Conservation (phyloP, 1,139 yeast species). For the Sugiyamaella grinbergsii region DNA sequence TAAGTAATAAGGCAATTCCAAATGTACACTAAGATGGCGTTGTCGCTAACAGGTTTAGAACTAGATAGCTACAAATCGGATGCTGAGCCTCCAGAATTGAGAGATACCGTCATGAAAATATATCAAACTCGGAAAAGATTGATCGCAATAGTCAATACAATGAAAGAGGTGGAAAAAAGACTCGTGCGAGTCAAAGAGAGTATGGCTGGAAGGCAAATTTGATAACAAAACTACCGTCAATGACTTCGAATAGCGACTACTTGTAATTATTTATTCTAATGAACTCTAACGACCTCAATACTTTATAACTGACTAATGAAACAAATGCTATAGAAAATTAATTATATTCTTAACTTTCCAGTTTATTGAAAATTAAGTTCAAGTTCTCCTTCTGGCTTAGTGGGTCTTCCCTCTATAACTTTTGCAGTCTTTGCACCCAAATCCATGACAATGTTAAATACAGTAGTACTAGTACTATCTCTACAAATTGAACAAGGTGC, state of each 20-base stretch:
- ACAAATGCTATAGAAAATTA: background rate
- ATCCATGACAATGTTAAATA: conserved; percentile 34
- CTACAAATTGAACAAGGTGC: conserved; percentile 31
- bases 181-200: conserved; percentile 25
- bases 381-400: conserved; percentile 21
- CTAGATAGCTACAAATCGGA: conserved; percentile 28
- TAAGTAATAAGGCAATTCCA: too few relatives aligned
- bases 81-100: conserved; percentile 31
- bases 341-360: background rate
- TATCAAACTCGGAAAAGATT: conserved; percentile 31
- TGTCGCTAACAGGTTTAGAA: conserved; percentile 22
- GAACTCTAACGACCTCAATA: background rate
- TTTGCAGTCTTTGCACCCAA: conserved; percentile 24
- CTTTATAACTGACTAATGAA: background rate
- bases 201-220: conserved; percentile 6
- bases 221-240: too few relatives aligned
- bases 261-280: conserved; percentile 2
- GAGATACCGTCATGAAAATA: conserved; percentile 29
- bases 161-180: conserved; percentile 30
- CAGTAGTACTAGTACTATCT: conserved; percentile 23
- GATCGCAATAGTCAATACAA: conserved; percentile 25
- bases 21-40: background rate
- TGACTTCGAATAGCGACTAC: too few relatives aligned
- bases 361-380: conserved; percentile 11
- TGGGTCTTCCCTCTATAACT: conserved; percentile 29